Evolutionary conservation across 805 yeast genomes (phyloP).

Genomic region (Cyberlindnera euphorbiiphila): DNA sequence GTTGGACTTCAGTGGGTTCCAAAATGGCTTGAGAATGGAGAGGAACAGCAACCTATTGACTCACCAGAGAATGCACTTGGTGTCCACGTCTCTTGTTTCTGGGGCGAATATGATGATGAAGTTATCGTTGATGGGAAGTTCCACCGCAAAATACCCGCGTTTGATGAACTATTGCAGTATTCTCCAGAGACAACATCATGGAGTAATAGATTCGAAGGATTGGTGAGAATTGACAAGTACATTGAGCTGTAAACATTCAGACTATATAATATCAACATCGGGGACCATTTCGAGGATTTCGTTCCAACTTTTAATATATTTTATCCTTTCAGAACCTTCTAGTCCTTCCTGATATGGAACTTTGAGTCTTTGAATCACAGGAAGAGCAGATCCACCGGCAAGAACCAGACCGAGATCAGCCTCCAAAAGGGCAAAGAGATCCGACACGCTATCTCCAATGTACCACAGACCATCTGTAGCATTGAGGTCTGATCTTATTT

Average conservation of each 20-base stretch:
- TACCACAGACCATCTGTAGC: constrained; percentile 34
- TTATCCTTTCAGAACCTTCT: constrained; percentile 15
- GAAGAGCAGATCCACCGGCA: constrained; percentile 34
- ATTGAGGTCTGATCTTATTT: constrained; percentile 19
- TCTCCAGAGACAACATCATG: constrained; percentile 62
- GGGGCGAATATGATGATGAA: constrained; percentile 67
- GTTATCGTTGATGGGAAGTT: constrained; percentile 35
- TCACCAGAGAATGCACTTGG: constrained; percentile 40
- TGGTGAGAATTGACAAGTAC: constrained; percentile 54
- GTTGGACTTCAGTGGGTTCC: constrained; percentile 79
- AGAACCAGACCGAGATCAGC: constrained; percentile 47
- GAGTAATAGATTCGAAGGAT: constrained; percentile 64
- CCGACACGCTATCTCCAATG: constrained; percentile 64
- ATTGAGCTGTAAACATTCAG: constrained; percentile 37
- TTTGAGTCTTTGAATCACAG: constrained; percentile 25
- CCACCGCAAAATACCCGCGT: constrained; percentile 58
- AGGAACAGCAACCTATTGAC: constrained; percentile 29
- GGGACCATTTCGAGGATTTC: constrained; percentile 13
- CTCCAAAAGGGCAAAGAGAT: constrained; percentile 45
- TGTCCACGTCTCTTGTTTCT: constrained; percentile 61
- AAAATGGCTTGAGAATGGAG: constrained; percentile 38
- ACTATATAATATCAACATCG: too few relatives aligned
- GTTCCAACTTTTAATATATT: constrained; percentile 23
- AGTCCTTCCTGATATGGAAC: constrained; percentile 19
- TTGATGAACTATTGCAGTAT: constrained; percentile 63